Conservation (phyloP, 768 basidiomycete genomes). For the Pleurotus tuoliensis region DNA sequence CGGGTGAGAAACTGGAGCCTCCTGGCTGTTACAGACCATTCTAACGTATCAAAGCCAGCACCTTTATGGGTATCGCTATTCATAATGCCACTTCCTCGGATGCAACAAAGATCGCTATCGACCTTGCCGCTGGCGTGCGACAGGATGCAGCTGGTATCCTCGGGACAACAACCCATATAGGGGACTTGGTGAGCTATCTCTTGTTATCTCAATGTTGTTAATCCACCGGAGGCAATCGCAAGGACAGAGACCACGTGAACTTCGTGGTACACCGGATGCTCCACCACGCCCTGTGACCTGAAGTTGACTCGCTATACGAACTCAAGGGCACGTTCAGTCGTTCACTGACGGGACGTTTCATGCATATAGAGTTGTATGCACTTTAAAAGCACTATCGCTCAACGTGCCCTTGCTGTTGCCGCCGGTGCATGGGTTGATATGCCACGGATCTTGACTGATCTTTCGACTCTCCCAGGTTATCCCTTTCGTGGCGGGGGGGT, state of each 20-base stretch:
- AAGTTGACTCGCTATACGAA: too few relatives aligned
- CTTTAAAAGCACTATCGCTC: too few relatives aligned
- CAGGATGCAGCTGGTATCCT: conserved; percentile 74
- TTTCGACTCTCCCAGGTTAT: conserved; percentile 55
- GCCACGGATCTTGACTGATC: conserved; percentile 12
- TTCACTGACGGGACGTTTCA: too few relatives aligned
- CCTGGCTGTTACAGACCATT: conserved; percentile 17
- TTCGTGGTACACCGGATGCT: too few relatives aligned
- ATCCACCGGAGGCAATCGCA: too few relatives aligned
- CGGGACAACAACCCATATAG: conserved; percentile 75
- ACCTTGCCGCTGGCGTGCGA: conserved; percentile 75
- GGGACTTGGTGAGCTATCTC: conserved; percentile 67
- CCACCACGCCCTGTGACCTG: too few relatives aligned
- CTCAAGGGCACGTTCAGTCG: too few relatives aligned
- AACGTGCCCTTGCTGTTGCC: too few relatives aligned
- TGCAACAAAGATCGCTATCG: conserved; percentile 33
- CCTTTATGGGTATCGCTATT: conserved; percentile 85
- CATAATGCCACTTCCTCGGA: conserved; percentile 66
- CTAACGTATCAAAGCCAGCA: conserved; percentile 39
- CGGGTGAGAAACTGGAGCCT: conserved; percentile 26
- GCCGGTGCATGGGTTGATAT: neutral
- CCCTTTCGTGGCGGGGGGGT: conserved; percentile 87
- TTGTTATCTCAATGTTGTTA: conserved; percentile 2
- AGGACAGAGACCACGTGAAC: too few relatives aligned
- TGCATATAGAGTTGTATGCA: too few relatives aligned